Evolutionary conservation across 2,329 filamentous ascomycete genomes (phyloP), one percentile per base, ranked within the genome.

Genomic region (Lanzia echinophila): DNA sequence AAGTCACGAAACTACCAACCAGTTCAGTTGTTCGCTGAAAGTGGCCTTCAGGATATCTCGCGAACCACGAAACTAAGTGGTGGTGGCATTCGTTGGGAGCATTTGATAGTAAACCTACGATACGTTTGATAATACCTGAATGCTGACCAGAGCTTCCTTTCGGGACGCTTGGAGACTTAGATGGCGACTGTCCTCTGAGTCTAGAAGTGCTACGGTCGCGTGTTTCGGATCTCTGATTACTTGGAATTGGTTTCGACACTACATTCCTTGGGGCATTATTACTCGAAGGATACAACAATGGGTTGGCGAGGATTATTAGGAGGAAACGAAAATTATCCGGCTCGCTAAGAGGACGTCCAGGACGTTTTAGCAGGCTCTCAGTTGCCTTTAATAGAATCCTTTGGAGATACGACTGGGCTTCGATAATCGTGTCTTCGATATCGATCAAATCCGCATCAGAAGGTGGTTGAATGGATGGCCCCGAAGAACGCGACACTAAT

Each of bases 41-140:
- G 19, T 86, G 82, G 13, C 73, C 68, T 52, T 84, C 78, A 0
- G 87, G 79, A 60, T 87, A 83, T 45, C 82, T 79, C 12, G 87
- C 82, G 62, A 95, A 84, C 90, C 90, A 96, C 6, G 79, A 79
- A 10, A 90, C 82, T 24, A 95, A 71, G 62, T 87, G 82, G 51
- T 86, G 84, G 63, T 95, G 90, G 61, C 87, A 91, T 55, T 86
- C 79, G 55, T 82, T 80, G 0, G 88, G 79, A 12, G 88, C 75
- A 67, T 95, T 89, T 1, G 89, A 86, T 22, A 95, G 67, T 10
- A 96, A 72, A 1, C 91, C 91, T 24, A 95, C 69, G 38, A 95
- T 84, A 36, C 91, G 82, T 69, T 96, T 96, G 63, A 95, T 81
- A 50, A 96, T 86, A 4, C 86, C 87, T 2, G 88, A 90, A 69